A percentile compares a stretch with the other conserved stretches of the same genome.
Conservation (phyloP, 768 basidiomycete species). For the Leccinum obscurum region DNA sequence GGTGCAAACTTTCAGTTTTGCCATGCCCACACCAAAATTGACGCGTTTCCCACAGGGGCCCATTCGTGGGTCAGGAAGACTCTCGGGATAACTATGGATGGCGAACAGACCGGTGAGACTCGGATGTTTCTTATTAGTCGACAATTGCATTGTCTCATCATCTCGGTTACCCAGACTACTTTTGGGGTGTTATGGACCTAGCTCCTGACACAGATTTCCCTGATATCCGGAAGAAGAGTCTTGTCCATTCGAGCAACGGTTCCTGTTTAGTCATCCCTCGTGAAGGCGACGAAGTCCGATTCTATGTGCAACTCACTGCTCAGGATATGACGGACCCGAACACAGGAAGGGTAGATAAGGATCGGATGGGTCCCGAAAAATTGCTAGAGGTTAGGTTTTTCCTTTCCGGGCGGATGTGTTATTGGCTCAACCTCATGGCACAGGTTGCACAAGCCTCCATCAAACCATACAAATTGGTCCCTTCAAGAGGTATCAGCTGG, state of each 20-base stretch:
- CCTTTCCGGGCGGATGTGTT: neutral
- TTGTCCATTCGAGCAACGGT: constrained; percentile 51
- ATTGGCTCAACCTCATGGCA: neutral
- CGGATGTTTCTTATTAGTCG: neutral
- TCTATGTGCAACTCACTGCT: constrained; percentile 54
- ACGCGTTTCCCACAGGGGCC: constrained; percentile 49
- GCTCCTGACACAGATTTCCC: constrained; percentile 53
- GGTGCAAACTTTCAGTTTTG: constrained; percentile 39
- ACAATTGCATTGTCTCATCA: neutral
- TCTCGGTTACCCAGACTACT: constrained; percentile 30
- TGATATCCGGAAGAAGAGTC: constrained; percentile 48
- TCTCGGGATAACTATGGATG: constrained; percentile 69
- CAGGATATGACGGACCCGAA: constrained; percentile 35
- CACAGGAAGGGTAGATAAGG: constrained; percentile 45
- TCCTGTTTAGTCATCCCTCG: constrained; percentile 55
- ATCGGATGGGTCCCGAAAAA: constrained; percentile 37
- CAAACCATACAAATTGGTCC: constrained; percentile 39
- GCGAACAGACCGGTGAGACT: constrained; percentile 56
- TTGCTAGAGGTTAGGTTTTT: constrained; percentile 38
- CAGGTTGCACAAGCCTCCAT: constrained; percentile 43
- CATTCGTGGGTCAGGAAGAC: constrained; percentile 82
- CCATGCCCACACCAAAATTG: neutral
- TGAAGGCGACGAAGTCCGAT: constrained; percentile 44
- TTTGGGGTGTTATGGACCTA: constrained; percentile 49
- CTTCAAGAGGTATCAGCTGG: constrained; percentile 41